A percentile compares a stretch with the other conserved stretches of the same genome.
Evolutionary conservation across 148 eudicot species (phyloP).

Genomic region (Camellia sinensis): DNA sequence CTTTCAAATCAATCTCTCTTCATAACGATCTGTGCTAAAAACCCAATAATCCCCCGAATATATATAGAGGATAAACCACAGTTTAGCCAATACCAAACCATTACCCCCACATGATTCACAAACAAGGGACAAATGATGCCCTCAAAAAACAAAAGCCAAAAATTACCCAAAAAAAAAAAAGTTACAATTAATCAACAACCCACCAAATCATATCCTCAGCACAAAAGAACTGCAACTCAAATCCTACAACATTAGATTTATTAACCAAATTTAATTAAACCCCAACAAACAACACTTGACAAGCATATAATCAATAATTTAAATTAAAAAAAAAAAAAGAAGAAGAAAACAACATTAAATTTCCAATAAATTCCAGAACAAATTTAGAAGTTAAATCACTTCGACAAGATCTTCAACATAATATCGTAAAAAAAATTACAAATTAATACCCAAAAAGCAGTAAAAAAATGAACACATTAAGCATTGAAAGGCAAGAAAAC

Average conservation of each 20-base stretch:
- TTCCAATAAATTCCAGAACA: neutral
- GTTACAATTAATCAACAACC: neutral
- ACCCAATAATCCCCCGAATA: neutral
- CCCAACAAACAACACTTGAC: neutral
- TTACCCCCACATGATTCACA: neutral
- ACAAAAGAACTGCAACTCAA: neutral
- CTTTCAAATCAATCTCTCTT: neutral
- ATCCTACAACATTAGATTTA: neutral
- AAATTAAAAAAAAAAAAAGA: neutral
- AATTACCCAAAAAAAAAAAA: neutral
- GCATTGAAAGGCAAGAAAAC: slow-evolving; percentile 7
- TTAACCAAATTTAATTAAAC: neutral
- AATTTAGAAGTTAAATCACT: neutral
- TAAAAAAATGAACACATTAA: neutral
- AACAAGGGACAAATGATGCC: neutral
- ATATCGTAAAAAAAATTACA: neutral
- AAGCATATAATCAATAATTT: neutral
- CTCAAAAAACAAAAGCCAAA: neutral
- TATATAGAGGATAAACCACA: neutral
- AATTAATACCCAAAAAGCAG: neutral
- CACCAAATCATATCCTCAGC: neutral
- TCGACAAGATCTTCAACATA: neutral
- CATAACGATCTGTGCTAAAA: neutral
- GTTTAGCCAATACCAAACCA: neutral
- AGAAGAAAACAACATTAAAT: neutral